These are phyloP conservation scores for Aspergillus mulundensis DNA, from an alignment of 495 filamentous ascomycete species.

Conservation along the genomic window DNA sequence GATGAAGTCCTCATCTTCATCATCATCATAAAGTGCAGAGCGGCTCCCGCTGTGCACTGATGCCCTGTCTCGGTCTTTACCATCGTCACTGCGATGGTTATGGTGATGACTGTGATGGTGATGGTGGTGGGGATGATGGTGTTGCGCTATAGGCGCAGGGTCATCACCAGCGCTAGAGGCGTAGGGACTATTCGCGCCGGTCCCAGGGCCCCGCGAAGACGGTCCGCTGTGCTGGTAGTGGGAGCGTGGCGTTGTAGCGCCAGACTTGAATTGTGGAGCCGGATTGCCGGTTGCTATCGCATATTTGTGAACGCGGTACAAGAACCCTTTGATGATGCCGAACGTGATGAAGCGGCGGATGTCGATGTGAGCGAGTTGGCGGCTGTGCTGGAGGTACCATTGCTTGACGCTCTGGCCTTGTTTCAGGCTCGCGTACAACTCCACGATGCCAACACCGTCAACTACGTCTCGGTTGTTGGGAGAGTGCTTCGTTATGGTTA, in stretches of 20 bases:
- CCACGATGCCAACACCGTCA: constrained; percentile 40
- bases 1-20: constrained; percentile 30
- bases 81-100: constrained; percentile 6
- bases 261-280: constrained; percentile 26
- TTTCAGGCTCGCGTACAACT: constrained; percentile 72
- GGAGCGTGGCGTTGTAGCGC: constrained; percentile 14
- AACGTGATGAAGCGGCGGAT: constrained; percentile 90
- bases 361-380: constrained; percentile 69
- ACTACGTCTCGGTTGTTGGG: constrained; percentile 20
- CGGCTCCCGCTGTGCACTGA: constrained; percentile 34
- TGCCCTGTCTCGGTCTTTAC: constrained; percentile 19
- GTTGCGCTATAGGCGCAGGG: constrained; percentile 19
- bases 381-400: constrained; percentile 71
- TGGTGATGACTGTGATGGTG: constrained; percentile 13
- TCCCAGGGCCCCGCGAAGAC: constrained; percentile 32
- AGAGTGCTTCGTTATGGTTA: background rate
- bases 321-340: constrained; percentile 87
- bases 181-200: constrained; percentile 37
- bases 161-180: constrained; percentile 37
- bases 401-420: constrained; percentile 75
- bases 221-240: constrained; percentile 22
- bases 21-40: constrained; percentile 28
- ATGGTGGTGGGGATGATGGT: constrained; percentile 12
- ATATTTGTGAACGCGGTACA: constrained; percentile 94
- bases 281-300: constrained; percentile 57